These are phyloP conservation scores for Grosmannia serpens DNA, from an alignment of 2,329 filamentous ascomycete genomes.

Conservation along the genomic window DNA sequence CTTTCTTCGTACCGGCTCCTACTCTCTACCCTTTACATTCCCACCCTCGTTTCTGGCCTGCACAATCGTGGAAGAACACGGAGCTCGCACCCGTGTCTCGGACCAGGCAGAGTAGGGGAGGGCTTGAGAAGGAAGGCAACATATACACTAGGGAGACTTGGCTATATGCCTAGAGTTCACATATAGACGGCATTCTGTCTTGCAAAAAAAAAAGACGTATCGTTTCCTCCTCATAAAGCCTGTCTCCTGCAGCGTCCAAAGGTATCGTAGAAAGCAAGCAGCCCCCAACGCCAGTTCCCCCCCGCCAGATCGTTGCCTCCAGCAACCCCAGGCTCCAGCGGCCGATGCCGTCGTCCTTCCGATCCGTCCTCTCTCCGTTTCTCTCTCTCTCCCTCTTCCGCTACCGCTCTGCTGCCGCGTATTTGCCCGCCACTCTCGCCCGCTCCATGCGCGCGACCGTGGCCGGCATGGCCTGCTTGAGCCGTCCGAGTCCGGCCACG, in stretches of 20 bases:
- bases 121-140: background rate
- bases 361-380: too few species aligned
- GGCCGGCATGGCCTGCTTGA: slow-evolving; percentile 50
- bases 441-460: slow-evolving; percentile 55
- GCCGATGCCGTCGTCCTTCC: too few species aligned
- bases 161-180: background rate
- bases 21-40: background rate
- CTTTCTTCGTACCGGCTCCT: background rate
- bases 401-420: slow-evolving; percentile 34
- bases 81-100: background rate
- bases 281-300: background rate
- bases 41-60: too few species aligned
- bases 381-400: background rate
- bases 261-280: background rate
- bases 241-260: background rate
- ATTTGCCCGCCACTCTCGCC: slow-evolving; percentile 47
- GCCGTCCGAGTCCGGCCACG: slow-evolving; percentile 35
- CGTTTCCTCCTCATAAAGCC: background rate
- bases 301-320: too few species aligned
- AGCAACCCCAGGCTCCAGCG: too few species aligned
- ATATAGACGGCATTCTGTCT: slow-evolving; percentile 1
- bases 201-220: background rate
- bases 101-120: background rate
- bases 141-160: background rate
- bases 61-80: too few species aligned